These are phyloP conservation scores for Penicillium pulvis DNA, from an alignment of 495 filamentous ascomycete species.

Conservation along the genomic window DNA sequence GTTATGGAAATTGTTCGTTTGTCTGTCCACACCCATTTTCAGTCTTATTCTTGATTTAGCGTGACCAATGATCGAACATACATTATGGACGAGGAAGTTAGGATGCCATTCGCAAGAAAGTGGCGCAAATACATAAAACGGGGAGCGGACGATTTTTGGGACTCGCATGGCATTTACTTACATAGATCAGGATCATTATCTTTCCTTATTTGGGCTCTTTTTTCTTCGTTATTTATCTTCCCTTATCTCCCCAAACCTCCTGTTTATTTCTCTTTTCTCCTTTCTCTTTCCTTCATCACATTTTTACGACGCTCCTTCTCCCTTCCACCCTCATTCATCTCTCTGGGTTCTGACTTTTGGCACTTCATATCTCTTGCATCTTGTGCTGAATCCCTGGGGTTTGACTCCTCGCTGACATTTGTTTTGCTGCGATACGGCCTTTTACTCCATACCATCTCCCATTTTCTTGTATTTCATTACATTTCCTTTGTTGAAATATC, in stretches of 20 bases:
- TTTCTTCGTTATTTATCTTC: conserved; percentile 20
- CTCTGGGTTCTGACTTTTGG: conserved; percentile 14
- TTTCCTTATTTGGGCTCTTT: conserved; percentile 30
- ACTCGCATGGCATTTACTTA: conserved; percentile 49
- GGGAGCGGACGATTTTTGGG: conserved; percentile 48
- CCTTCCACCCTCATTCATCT: conserved; percentile 17
- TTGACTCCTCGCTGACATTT: conserved; percentile 27
- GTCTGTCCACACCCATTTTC: conserved; percentile 28
- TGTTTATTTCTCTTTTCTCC: conserved; percentile 15
- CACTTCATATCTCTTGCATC: conserved; percentile 18
- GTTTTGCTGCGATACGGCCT: conserved; percentile 28
- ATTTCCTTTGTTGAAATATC: conserved; percentile 41
- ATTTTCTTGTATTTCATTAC: conserved; percentile 38
- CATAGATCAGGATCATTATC: conserved; percentile 49
- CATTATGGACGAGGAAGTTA: conserved; percentile 49
- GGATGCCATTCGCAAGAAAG: conserved; percentile 42
- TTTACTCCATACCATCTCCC: conserved; percentile 42
- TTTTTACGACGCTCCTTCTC: conserved; percentile 25
- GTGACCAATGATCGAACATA: conserved; percentile 54
- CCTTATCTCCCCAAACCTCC: conserved; percentile 10
- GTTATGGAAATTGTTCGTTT: conserved; percentile 31
- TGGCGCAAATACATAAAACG: conserved; percentile 51
- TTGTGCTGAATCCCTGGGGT: conserved; percentile 22
- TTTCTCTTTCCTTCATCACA: conserved; percentile 15
- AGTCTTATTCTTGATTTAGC: conserved; percentile 52